Percentiles rank a stretch among this genome's conserved stretches.
Conservation (phyloP, 768 basidiomycete genomes). For the Xanthoconium purpureum region DNA sequence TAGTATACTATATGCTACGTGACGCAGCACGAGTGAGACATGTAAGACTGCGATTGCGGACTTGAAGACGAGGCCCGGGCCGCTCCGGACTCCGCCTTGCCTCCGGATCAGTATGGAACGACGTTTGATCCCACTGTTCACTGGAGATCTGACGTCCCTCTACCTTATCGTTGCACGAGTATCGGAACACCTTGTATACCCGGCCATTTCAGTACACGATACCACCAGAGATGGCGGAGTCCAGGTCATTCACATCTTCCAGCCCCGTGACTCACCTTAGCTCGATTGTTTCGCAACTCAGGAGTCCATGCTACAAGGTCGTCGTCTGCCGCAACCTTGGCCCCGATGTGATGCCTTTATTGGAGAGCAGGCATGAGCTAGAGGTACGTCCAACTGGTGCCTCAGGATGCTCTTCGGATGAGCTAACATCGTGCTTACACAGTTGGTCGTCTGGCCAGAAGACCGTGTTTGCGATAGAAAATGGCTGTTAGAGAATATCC, state of each 20-base stretch:
- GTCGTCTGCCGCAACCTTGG: conserved; percentile 63
- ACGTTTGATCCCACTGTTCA: too few species aligned
- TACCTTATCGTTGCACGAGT: too few species aligned
- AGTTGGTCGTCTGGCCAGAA: conserved; percentile 52
- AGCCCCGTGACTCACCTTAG: conserved; percentile 22
- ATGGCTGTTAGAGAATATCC: conserved; percentile 74
- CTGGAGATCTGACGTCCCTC: too few species aligned
- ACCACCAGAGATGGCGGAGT: conserved; percentile 20
- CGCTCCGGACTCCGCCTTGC: too few species aligned
- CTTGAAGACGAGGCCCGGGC: too few species aligned
- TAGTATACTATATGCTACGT: too few species aligned
- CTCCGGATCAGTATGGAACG: too few species aligned
- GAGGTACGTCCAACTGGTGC: conserved; percentile 40
- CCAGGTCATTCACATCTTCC: conserved; percentile 23
- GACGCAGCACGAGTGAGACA: too few species aligned
- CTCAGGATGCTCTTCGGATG: background rate
- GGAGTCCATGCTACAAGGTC: conserved; percentile 36
- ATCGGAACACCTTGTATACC: background rate
- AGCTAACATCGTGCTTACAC: background rate
- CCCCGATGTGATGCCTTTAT: conserved; percentile 57
- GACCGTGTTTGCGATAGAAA: conserved; percentile 53
- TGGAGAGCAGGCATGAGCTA: conserved; percentile 47
- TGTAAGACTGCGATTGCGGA: too few species aligned
- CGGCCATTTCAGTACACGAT: background rate
- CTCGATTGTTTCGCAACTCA: conserved; percentile 23